A percentile compares a stretch with the other conserved stretches of the same genome.
Conservation (phyloP, 192 early-diverging fungal genomes). For the Linnemannia elongata region DNA sequence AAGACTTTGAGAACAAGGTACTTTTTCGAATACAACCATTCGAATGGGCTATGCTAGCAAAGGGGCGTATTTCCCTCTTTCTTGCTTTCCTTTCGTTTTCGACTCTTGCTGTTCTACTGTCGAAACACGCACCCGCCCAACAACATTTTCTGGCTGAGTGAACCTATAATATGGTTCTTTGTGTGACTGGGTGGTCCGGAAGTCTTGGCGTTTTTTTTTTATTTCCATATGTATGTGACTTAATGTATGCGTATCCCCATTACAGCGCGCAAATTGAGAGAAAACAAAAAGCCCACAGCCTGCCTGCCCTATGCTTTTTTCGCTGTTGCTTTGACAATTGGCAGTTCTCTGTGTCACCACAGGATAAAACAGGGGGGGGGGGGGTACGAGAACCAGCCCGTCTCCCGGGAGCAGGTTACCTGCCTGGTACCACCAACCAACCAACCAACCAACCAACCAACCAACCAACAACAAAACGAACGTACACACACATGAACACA, state of each 20-base stretch:
- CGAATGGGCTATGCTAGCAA: not conserved
- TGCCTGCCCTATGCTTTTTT: not conserved
- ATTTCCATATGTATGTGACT: not conserved
- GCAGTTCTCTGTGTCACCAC: not conserved
- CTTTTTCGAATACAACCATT: not conserved
- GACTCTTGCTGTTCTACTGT: not conserved
- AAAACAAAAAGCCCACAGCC: not conserved
- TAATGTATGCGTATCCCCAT: not conserved
- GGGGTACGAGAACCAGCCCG: not conserved
- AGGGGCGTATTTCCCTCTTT: not conserved
- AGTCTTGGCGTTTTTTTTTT: slow-evolving; percentile 18
- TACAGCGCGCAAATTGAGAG: not conserved
- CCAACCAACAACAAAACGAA: not conserved
- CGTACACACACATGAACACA: not conserved
- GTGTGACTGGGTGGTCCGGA: not conserved
- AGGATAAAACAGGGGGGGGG: not conserved
- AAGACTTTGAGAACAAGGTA: slow-evolving; percentile 52
- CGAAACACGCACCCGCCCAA: not conserved
- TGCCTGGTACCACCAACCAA: not conserved
- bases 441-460: not conserved
- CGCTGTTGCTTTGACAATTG: not conserved
- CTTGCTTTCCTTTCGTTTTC: not conserved
- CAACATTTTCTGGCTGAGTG: too few species aligned
- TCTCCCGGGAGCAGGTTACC: not conserved
- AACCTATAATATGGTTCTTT: not conserved